Percentiles rank a stretch among this genome's conserved stretches.
Conservation (phyloP, 1,284 basidiomycete species). For the Moniliophthora roreri region DNA sequence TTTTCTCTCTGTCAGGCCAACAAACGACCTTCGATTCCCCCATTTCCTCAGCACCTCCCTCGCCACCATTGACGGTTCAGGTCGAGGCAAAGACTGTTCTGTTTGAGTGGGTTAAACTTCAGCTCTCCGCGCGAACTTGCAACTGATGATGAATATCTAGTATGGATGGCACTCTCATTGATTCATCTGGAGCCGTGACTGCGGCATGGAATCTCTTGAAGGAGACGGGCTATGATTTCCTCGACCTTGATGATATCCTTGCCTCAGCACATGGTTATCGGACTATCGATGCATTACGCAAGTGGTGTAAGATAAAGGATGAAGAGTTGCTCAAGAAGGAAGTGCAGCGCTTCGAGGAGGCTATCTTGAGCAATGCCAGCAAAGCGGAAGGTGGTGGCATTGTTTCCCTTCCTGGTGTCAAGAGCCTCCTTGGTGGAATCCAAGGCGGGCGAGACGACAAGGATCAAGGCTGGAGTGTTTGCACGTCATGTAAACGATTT, state of each 20-base stretch:
- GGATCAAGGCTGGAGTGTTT: slow-evolving; percentile 27
- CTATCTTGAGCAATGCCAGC: slow-evolving; percentile 36
- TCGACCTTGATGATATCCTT: slow-evolving; percentile 38
- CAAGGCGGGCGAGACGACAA: slow-evolving; percentile 15
- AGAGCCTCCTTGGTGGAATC: slow-evolving; percentile 29
- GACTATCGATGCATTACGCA: slow-evolving; percentile 52
- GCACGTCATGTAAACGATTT: slow-evolving; percentile 37
- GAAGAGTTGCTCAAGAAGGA: slow-evolving; percentile 41
- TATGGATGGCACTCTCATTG: slow-evolving; percentile 29
- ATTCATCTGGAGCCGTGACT: slow-evolving; percentile 47
- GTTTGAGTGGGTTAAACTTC: slow-evolving; percentile 11
- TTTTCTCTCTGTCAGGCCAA: slow-evolving; percentile 6
- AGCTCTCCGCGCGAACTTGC: neutral
- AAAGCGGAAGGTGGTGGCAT: slow-evolving; percentile 37
- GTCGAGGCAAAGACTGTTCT: slow-evolving; percentile 14
- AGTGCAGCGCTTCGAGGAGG: slow-evolving; percentile 43
- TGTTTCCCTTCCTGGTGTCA: slow-evolving; percentile 39
- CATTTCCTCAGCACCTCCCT: neutral
- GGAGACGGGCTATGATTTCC: slow-evolving; percentile 30
- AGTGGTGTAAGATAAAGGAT: slow-evolving; percentile 48
- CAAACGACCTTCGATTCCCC: neutral
- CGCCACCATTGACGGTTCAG: slow-evolving; percentile 2
- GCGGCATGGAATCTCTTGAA: slow-evolving; percentile 44
- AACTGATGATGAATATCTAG: neutral
- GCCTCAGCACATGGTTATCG: slow-evolving; percentile 53